Conservation (phyloP, 1,139 yeast species). For the Saccharomyces pastorianus region DNA sequence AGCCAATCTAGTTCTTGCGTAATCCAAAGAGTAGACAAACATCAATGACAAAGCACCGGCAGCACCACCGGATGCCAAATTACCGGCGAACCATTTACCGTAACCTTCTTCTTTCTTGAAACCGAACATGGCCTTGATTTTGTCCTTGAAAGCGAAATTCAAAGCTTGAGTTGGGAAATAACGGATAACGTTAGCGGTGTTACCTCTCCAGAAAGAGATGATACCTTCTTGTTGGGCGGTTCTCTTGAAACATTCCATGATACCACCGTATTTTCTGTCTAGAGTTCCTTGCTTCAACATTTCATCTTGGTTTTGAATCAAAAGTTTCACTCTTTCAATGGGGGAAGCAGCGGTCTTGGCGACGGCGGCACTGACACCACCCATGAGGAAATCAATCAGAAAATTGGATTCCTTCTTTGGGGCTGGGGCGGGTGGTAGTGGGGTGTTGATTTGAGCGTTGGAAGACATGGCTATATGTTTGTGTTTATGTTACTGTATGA, state of each 20-base stretch:
- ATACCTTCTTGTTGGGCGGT: constrained; percentile 66
- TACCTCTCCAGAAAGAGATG: constrained; percentile 72
- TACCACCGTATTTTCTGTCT: constrained; percentile 58
- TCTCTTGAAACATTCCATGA: constrained; percentile 62
- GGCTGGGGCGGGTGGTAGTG: constrained; percentile 12
- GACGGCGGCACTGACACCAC: constrained; percentile 81
- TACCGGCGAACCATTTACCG: constrained; percentile 67
- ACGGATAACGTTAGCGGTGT: constrained; percentile 75
- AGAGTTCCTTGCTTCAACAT: constrained; percentile 77
- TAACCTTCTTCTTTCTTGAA: constrained; percentile 59
- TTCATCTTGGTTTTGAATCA: constrained; percentile 77
- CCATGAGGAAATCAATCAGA: constrained; percentile 59
- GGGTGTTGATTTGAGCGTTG: constrained; percentile 1
- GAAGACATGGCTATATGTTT: neutral
- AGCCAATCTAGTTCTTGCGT: constrained; percentile 79
- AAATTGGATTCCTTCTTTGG: constrained; percentile 32
- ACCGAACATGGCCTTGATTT: constrained; percentile 70
- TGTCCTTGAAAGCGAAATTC: constrained; percentile 78
- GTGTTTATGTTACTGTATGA: neutral
- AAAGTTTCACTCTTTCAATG: constrained; percentile 72
- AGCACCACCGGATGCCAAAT: constrained; percentile 76
- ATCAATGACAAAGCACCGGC: constrained; percentile 73
- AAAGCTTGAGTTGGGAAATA: constrained; percentile 80
- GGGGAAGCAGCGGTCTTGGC: constrained; percentile 82
- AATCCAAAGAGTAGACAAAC: constrained; percentile 73